phyloP scores from a whole-genome alignment of 441 rosid species.

The Eruca vesicaria region DNA sequence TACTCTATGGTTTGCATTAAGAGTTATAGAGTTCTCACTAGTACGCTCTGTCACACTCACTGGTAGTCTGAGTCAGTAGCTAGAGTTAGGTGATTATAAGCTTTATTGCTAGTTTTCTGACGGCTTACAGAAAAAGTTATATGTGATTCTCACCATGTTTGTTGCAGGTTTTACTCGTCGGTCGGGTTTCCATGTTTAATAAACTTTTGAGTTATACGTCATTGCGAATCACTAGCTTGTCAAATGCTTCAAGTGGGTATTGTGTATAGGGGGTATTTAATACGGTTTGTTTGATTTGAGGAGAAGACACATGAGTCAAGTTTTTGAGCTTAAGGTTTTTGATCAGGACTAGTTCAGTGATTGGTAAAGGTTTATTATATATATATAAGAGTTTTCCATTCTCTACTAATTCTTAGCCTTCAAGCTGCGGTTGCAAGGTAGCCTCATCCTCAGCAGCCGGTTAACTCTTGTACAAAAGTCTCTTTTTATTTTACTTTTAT shows the following conservation, averaged over 20 bases:
- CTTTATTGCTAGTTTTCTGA: not conserved
- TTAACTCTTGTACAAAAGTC: not conserved
- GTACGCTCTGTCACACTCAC: not conserved
- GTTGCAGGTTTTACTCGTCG: slow-evolving; percentile 25
- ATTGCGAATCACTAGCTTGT: slow-evolving; percentile 16
- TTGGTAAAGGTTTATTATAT: not conserved
- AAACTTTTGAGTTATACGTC: slow-evolving; percentile 13
- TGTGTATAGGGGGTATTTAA: slow-evolving; percentile 8
- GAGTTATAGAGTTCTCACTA: not conserved
- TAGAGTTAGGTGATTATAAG: not conserved
- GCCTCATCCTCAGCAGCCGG: not conserved
- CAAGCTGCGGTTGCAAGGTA: slow-evolving; percentile 2
- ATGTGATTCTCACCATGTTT: slow-evolving; percentile 7
- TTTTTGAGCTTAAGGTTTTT: slow-evolving; percentile 9
- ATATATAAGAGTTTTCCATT: slow-evolving; percentile 3
- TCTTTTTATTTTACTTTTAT: not conserved
- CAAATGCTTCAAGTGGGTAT: slow-evolving; percentile 8
- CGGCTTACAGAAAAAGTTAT: slow-evolving; percentile 12
- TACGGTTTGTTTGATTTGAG: slow-evolving; percentile 26
- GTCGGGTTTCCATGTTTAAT: slow-evolving; percentile 14
- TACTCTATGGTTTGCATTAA: not conserved
- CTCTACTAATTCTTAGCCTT: slow-evolving; percentile 12
- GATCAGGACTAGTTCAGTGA: slow-evolving; percentile 22
- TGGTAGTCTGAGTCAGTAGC: not conserved
- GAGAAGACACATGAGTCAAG: slow-evolving; percentile 20